Base-by-base conservation (phyloP, 768 basidiomycete genomes). In the Pleurotus tuoliensis region DNA sequence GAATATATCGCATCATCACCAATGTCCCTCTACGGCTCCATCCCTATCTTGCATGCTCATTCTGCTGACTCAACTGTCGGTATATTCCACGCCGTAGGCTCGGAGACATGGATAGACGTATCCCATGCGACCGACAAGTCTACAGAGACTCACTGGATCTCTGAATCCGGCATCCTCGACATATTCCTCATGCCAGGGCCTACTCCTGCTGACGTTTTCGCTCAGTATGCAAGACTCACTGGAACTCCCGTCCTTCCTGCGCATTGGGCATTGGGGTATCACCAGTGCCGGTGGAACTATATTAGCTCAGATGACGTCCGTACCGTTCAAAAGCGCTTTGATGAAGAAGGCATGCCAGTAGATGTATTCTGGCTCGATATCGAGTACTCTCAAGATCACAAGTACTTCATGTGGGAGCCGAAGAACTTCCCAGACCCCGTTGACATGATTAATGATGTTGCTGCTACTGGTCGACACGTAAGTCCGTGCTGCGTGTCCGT, bases 211-310 rank as follows among this genome's bases (percentile, higher is more conserved):
- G 86, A 90, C 2, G 76, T 98, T 30, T 94, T 98, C 70, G 79
- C 76, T 46, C 93, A 98, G 67, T 98, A 96, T 67, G 79, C 92
- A 0, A 71, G 76, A 16, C 79, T 98, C 54, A 97, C 95, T 0
- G 97, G 97, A 1, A 82, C 88, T 0, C 83, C 91, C 0, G 86
- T 88, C 3, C 77, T 99, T n/a, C 97, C 97, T 0, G 86, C 93
- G 7, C 82, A 90, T 16, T 98, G 92, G 85, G 84, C 92, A 24
- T 77, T 98, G 56, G 97, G 87, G 0, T 96, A 99, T 66, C 97
- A 98, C 70, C 97, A 98, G 68, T 98, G 96, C 69, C 79, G 97
- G 37, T 98, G 97, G 97, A 98, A 99, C 68, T 98, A 99, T 66
- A 79, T 96, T 61, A 91, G 87, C 72, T 87, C 91, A 24, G 84